Percentiles rank a stretch among this genome's conserved stretches.
phyloP scores from a whole-genome alignment of 345 rosid genomes.

The Erodium maritimum region DNA sequence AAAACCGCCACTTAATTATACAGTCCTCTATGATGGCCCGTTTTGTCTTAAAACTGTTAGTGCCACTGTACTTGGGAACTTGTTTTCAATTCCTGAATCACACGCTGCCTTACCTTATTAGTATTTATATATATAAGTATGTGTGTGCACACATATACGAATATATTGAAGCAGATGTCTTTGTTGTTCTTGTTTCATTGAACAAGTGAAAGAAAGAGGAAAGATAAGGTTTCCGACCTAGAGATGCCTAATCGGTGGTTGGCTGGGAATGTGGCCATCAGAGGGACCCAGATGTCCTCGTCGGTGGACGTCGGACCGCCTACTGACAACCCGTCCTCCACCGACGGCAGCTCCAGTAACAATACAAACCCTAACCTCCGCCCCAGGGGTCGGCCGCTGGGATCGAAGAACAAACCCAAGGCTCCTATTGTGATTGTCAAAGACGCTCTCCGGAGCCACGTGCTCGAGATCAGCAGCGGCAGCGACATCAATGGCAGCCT shows the following conservation, averaged over 20 bases:
- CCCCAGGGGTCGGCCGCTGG: slow-evolving; percentile 77
- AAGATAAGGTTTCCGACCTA: slow-evolving; percentile 18
- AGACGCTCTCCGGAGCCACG: slow-evolving; percentile 74
- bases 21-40: too few species aligned
- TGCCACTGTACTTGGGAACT: too few species aligned
- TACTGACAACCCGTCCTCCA: slow-evolving; percentile 11
- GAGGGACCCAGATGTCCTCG: slow-evolving; percentile 18
- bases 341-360: slow-evolving; percentile 25
- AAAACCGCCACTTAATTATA: too few species aligned
- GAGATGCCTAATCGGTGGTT: slow-evolving; percentile 83
- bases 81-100: too few species aligned
- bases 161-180: too few species aligned
- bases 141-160: too few species aligned
- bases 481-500: slow-evolving; percentile 61
- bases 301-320: slow-evolving; percentile 19
- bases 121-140: too few species aligned
- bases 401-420: slow-evolving; percentile 78
- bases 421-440: slow-evolving; percentile 60
- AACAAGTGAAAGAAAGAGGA: too few species aligned
- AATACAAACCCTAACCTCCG: slow-evolving; percentile 25
- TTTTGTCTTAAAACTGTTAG: too few species aligned
- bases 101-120: too few species aligned
- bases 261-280: slow-evolving; percentile 61
- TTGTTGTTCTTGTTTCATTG: too few species aligned
- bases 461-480: slow-evolving; percentile 65